Evolutionary conservation across 75 land plant genomes (phyloP).

Genomic region (Selaginella tamariscina): DNA sequence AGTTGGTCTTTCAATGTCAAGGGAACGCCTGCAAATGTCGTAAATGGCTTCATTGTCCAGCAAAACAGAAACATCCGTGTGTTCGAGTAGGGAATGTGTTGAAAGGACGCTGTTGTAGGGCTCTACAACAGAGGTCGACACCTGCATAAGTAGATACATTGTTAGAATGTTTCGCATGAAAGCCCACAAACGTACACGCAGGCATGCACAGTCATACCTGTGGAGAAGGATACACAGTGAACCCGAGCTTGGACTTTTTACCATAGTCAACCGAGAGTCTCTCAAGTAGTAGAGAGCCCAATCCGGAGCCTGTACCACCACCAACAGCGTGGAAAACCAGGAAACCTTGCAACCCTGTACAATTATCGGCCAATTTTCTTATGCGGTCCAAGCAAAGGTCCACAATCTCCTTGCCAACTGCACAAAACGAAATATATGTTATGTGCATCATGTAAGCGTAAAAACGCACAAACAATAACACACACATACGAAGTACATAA

Average conservation of each 20-base stretch:
- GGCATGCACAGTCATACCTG: too few species aligned
- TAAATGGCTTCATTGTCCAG: not conserved
- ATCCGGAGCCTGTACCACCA: slow-evolving; percentile 62
- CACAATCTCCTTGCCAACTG: slow-evolving; percentile 51
- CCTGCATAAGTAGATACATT: slow-evolving; percentile 17
- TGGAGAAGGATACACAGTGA: slow-evolving; percentile 23
- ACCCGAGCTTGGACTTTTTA: slow-evolving; percentile 25
- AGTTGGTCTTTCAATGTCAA: not conserved
- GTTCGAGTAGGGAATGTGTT: not conserved
- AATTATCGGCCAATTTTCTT: slow-evolving; percentile 54
- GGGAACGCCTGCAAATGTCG: not conserved
- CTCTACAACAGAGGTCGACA: slow-evolving; percentile 15
- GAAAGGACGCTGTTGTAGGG: not conserved
- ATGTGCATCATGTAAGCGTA: not conserved
- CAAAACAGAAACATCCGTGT: not conserved
- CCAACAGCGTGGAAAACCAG: slow-evolving; percentile 60
- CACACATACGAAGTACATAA: not conserved
- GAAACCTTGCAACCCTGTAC: slow-evolving; percentile 57
- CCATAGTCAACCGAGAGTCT: slow-evolving; percentile 52
- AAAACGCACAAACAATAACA: not conserved
- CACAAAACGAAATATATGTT: not conserved
- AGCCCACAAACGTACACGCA: too few species aligned
- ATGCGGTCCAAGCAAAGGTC: slow-evolving; percentile 53
- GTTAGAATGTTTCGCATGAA: too few species aligned
- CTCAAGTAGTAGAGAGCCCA: slow-evolving; percentile 49